phyloP scores from a whole-genome alignment of 75 land plant species.

The Gnetum montanum region DNA sequence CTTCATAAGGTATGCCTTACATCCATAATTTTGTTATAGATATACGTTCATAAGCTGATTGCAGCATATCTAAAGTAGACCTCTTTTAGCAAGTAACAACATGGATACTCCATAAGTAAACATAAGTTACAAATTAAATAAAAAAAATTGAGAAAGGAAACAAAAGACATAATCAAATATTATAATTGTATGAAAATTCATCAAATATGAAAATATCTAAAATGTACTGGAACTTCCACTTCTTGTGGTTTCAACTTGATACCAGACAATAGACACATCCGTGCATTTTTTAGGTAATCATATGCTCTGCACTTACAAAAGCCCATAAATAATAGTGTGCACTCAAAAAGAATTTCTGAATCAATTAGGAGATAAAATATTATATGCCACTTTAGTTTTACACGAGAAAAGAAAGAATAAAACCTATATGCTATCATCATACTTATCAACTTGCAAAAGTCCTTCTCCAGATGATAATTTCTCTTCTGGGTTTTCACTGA shows the following conservation, averaged over 20 bases:
- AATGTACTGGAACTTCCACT: slow-evolving; percentile 71
- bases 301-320: slow-evolving; percentile 50
- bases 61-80: no score
- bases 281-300: slow-evolving; percentile 60
- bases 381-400: background rate
- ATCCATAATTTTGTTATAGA: no score
- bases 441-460: slow-evolving; percentile 91
- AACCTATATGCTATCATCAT: slow-evolving; percentile 5
- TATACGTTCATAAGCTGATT: no score
- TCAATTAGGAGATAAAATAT: background rate
- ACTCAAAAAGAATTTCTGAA: background rate
- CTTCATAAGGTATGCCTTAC: no score
- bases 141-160: no score
- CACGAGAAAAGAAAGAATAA: background rate
- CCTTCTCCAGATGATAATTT: slow-evolving; percentile 82
- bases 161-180: no score
- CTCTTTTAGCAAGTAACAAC: no score
- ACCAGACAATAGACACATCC: slow-evolving; percentile 56
- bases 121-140: no score
- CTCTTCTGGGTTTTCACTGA: slow-evolving; percentile 63
- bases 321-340: background rate
- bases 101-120: no score
- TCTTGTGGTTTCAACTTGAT: slow-evolving; percentile 49
- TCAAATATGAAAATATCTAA: no score
- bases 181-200: no score